Evolutionary conservation across 495 filamentous ascomycete species (phyloP).

Genomic region (Aspergillus avenaceus): DNA sequence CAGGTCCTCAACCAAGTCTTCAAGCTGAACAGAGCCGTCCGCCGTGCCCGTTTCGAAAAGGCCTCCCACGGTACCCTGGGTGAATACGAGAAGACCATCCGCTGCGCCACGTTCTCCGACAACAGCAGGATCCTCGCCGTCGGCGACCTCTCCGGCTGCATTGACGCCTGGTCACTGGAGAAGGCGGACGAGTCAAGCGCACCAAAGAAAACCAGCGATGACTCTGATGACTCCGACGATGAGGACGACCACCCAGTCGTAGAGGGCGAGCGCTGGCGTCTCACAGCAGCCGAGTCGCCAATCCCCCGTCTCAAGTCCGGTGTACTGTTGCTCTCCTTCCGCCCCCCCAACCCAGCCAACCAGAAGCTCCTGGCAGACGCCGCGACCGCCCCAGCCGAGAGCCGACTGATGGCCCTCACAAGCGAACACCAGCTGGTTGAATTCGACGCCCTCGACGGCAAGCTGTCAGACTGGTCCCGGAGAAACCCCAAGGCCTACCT

Average conservation of each 20-base stretch:
- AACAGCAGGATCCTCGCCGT: constrained; percentile 75
- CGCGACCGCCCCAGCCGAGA: constrained; percentile 34
- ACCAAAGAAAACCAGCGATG: constrained; percentile 27
- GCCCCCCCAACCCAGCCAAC: constrained; percentile 35
- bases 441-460: constrained; percentile 70
- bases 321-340: constrained; percentile 71
- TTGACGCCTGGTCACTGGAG: constrained; percentile 80
- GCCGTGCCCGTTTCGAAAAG: constrained; percentile 51
- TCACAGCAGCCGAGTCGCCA: constrained; percentile 60
- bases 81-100: constrained; percentile 74
- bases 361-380: constrained; percentile 37
- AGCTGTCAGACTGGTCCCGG: constrained; percentile 78
- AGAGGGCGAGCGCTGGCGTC: constrained; percentile 58
- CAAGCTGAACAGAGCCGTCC: constrained; percentile 54
- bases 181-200: constrained; percentile 42
- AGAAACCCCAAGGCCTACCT: constrained; percentile 72
- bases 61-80: constrained; percentile 63
- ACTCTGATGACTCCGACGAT: constrained; percentile 50
- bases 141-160: constrained; percentile 76
- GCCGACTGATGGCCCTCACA: constrained; percentile 71
- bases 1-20: constrained; percentile 44
- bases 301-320: constrained; percentile 74
- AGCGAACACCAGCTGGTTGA: constrained; percentile 70
- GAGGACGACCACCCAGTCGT: constrained; percentile 37
- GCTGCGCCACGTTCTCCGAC: constrained; percentile 70